phyloP scores from a whole-genome alignment of 257 asterid genomes.

The Handroanthus guayacan region DNA sequence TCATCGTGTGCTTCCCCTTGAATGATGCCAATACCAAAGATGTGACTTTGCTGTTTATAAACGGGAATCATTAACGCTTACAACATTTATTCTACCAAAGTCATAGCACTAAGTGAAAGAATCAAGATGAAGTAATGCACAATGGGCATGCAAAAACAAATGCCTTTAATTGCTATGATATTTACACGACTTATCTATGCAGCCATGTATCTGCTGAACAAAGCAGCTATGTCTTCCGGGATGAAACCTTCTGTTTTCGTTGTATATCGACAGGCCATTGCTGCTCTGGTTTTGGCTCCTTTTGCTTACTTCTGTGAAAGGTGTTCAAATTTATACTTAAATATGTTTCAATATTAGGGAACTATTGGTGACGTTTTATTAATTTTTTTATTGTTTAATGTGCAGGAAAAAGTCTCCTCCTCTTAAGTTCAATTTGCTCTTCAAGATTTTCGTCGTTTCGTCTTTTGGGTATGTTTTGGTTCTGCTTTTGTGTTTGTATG shows the following conservation, averaged over 20 bases:
- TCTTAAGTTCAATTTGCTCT: constrained; percentile 44
- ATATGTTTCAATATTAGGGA: neutral
- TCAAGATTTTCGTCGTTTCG: constrained; percentile 57
- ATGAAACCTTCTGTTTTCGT: constrained; percentile 68
- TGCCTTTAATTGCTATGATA: constrained; percentile 57
- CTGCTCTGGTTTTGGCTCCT: constrained; percentile 59
- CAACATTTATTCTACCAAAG: too few species aligned
- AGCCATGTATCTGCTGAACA: constrained; percentile 60
- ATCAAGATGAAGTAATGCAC: constrained; percentile 29
- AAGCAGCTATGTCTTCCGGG: constrained; percentile 64
- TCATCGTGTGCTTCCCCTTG: neutral
- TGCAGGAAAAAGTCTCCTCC: constrained; percentile 44
- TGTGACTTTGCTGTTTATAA: neutral
- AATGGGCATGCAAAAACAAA: constrained; percentile 26
- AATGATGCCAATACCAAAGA: neutral
- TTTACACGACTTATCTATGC: constrained; percentile 51
- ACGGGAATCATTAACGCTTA: neutral
- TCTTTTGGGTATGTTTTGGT: constrained; percentile 52
- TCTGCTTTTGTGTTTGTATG: too few species aligned
- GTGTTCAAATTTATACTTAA: constrained; percentile 3
- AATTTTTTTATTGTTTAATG: neutral
- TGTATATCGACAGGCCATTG: constrained; percentile 63
- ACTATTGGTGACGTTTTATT: neutral
- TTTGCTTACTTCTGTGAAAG: constrained; percentile 53
- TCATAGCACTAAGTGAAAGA: too few species aligned